Evolutionary conservation across 73 alveolate species (phyloP), one percentile per base, ranked within the genome.

Genomic region (Paraurostyla sp.): DNA sequence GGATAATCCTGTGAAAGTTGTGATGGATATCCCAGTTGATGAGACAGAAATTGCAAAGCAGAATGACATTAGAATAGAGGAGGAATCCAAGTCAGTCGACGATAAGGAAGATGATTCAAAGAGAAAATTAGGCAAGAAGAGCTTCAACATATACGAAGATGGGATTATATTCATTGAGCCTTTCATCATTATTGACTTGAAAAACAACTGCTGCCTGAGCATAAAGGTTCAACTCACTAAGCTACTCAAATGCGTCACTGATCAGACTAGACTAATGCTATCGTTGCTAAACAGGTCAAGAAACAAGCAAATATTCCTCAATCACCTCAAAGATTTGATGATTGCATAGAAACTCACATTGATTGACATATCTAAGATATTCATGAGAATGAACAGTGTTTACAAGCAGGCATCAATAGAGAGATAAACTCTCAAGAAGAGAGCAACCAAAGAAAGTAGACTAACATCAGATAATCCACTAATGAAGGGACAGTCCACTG

Each of bases 331-430:
- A 54, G 69, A 78, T 36, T 0, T 51, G 23, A 43, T 78, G 89
- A 22, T 50, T 6, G 52, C 40, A 16, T 13, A 78, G 62, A 23
- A 49, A 20, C 62, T 78, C 4, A 35, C 22, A 2, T 32, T 78
- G 45, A 51, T 78, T 32, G 89, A 78, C 20, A 54, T 54, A 32
- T 52, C 80, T 7, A 50, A 54, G 76, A 36, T 81, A 29, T 81
- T 81, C 71, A 57, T 81, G 91, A 54, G 71, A 32, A 57, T 81
- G 16, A 56, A 59, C 33, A 40, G 71, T 51, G 91, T 81, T 13
- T 81, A 81, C 59, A 81, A 81, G 57, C 30, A 81, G 58, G 91
- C 91, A 0, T 32, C 71, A 22, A 52, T 81, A 18, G 91, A 81
- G 54, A 81, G 91, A 81, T 40, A 81, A 56, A 23, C 71, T 13